Evolutionary conservation across 73 alveolate species (phyloP), one percentile per base, ranked within the genome.

Genomic region (Symbiodinium pilosum): DNA sequence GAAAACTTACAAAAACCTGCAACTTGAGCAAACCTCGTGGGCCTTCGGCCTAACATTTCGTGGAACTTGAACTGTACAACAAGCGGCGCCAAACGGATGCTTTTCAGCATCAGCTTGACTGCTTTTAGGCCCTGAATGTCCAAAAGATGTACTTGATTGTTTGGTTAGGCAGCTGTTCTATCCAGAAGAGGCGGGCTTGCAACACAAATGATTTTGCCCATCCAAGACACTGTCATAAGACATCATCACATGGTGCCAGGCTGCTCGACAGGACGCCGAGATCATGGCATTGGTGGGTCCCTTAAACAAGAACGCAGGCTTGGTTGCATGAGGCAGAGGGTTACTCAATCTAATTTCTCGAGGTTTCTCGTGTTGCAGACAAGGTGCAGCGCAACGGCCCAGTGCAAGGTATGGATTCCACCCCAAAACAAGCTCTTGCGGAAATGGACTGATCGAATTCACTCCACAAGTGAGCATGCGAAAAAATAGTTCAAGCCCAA

Each of bases 381-480:
- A 24, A 54, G 73, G 73, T 54, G 73, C 73, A 54, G 34, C 32
- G 73, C 73, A 54, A 54, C 73, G 73, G 73, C 20, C 73, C 73
- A 24, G 26, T 16, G 73, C 73, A 54, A 54, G 73, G 32, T n/a
- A 16, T n/a, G 26, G 73, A 30, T 54, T 3, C 26, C 73, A 54
- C 73, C 26, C 73, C 20, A 9, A 54, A 54, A 30, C 73, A 54
- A 24, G 73, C 73, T 54, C 26, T 54, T 26, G 20, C 73, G 32
- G 73, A 54, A 54, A 54, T 54, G 73, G 73, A 54, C 34, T 54
- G 26, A 30, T 5, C 32, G 20, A 26, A 26, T 54, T n/a, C 32
- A 30, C 73, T 54, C 73, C 73, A 54, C 73, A 54, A 54, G 73
- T n/a, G 73, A 54, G 73, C n/a, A n/a, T n/a, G n/a, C n/a, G n/a